Evolutionary conservation across 495 filamentous ascomycete genomes (phyloP).

Genomic region (Delitschia confertaspora): DNA sequence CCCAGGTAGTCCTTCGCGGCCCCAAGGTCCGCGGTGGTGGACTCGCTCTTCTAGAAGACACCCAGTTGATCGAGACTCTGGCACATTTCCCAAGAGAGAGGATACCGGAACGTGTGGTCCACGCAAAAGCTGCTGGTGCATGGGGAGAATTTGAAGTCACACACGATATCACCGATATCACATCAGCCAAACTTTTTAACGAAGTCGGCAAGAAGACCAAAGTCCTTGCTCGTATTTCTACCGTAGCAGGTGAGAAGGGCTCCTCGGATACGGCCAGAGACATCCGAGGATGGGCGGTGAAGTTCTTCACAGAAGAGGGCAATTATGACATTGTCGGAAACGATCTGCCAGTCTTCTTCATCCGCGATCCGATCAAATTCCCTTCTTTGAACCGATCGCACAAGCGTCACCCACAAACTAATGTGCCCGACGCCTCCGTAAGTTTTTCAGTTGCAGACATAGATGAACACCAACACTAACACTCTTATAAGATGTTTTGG

Average conservation of each 20-base stretch:
- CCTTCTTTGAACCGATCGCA: constrained; percentile 47
- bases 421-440: constrained; percentile 25
- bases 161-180: constrained; percentile 22
- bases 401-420: constrained; percentile 42
- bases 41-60: constrained; percentile 21
- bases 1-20: background rate
- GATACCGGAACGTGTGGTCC: constrained; percentile 25
- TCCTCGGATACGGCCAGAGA: constrained; percentile 19
- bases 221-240: constrained; percentile 19
- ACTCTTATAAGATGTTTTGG: constrained; percentile 17
- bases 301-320: constrained; percentile 24
- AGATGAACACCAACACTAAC: background rate
- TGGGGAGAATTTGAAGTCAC: constrained; percentile 24
- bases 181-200: constrained; percentile 12
- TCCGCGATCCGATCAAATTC: constrained; percentile 50
- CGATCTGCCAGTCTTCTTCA: constrained; percentile 42
- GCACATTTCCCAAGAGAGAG: constrained; percentile 23
- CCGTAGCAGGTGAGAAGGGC: constrained; percentile 18
- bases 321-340: constrained; percentile 27
- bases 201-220: constrained; percentile 22
- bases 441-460: background rate
- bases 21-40: constrained; percentile 4
- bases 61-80: constrained; percentile 22
- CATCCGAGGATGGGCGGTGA: constrained; percentile 21
- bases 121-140: constrained; percentile 24